Evolutionary conservation across 1,139 yeast species (phyloP).

Genomic region (Blastobotrys illinoisensis): DNA sequence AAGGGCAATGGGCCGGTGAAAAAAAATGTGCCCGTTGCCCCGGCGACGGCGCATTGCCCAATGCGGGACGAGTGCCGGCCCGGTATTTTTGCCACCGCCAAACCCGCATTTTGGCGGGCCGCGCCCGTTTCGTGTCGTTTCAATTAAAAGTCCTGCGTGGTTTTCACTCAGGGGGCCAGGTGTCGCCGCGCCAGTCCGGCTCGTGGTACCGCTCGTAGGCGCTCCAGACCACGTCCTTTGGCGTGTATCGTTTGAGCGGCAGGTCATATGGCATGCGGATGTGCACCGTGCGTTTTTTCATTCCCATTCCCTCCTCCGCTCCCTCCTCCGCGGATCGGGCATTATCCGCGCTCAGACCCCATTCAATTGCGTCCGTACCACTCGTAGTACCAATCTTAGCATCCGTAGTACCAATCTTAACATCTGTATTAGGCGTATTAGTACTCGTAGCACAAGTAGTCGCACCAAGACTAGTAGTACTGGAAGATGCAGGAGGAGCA

Average conservation of each 20-base stretch:
- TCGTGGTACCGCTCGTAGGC: constrained; percentile 17
- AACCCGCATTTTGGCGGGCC: no score
- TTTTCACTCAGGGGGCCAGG: constrained; percentile 14
- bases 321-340: neutral
- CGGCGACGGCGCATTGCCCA: neutral
- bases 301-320: no score
- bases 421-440: no score
- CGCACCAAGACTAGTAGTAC: neutral
- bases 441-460: neutral
- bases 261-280: constrained; percentile 29
- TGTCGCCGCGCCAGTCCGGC: constrained; percentile 24
- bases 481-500: neutral
- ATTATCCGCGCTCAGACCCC: neutral
- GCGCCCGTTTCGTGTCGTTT: neutral
- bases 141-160: neutral
- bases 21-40: neutral
- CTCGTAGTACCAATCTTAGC: neutral
- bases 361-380: neutral
- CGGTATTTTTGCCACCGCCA: neutral
- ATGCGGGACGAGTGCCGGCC: neutral
- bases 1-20: neutral
- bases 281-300: constrained; percentile 7
- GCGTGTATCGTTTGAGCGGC: constrained; percentile 21
- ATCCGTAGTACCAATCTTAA: neutral
- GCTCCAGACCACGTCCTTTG: constrained; percentile 23